Evolutionary conservation across 2,329 filamentous ascomycete genomes (phyloP).

Genomic region (Cryoendolithus antarcticus): DNA sequence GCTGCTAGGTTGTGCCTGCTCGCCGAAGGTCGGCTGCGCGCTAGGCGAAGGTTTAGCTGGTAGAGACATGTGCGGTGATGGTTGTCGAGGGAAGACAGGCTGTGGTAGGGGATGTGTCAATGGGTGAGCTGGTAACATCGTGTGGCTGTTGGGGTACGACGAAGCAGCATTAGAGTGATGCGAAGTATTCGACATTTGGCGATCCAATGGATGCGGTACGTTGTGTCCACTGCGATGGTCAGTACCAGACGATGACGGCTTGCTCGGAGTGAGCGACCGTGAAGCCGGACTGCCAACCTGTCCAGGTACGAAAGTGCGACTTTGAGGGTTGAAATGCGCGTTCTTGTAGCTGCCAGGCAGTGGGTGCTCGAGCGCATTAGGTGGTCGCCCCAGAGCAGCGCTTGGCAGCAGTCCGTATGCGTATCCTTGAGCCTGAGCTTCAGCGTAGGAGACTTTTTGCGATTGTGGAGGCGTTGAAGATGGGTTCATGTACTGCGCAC

Average conservation of each 20-base stretch:
- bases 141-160: conserved; percentile 8
- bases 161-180: conserved; percentile 8
- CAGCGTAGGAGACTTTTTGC: background rate
- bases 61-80: conserved; percentile 21
- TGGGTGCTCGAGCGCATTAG: conserved; percentile 65
- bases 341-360: conserved; percentile 75
- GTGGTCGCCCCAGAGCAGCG: conserved; percentile 55
- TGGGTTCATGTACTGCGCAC: background rate
- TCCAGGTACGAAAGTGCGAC: conserved; percentile 78
- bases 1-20: background rate
- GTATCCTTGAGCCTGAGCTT: conserved; percentile 38
- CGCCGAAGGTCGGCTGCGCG: conserved; percentile 1
- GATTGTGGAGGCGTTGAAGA: background rate
- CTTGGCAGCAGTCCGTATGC: conserved; percentile 67
- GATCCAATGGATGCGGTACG: conserved; percentile 10
- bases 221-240: conserved; percentile 4
- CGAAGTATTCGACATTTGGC: conserved; percentile 16
- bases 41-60: conserved; percentile 17
- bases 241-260: conserved; percentile 5
- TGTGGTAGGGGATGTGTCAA: conserved; percentile 27
- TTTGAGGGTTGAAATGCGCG: conserved; percentile 87
- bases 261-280: conserved; percentile 14
- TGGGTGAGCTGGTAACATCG: conserved; percentile 10
- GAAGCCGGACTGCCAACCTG: conserved; percentile 19
- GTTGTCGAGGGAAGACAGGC: conserved; percentile 24